Evolutionary conservation across 2,329 filamentous ascomycete genomes (phyloP), one percentile per base, ranked within the genome.

Genomic region (Trichophyton rubrum): DNA sequence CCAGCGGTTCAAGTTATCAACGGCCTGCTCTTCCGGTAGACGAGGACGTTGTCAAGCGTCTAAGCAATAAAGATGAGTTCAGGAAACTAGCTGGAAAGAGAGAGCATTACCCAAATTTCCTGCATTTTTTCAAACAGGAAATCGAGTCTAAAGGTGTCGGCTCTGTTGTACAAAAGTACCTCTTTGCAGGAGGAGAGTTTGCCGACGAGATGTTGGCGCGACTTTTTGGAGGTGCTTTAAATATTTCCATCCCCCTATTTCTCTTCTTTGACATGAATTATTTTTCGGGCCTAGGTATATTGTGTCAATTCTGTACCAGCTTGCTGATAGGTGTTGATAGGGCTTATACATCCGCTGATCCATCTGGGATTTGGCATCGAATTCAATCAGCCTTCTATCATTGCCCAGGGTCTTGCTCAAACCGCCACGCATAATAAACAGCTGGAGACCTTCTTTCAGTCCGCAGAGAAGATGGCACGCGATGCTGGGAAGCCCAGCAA

Each of bases 321-420:
- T 59, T 6, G 15, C 43, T 49, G 11, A 20, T 22, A 40, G 62
- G 4, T n/a, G 2, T 63, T 15, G 11, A 41, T 65, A 81, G 85
- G 87, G 0, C 80, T 92, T 64, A 66, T 90, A 1, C 89, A 95
- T 68, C 89, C 90, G 1, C 75, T 93, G 15, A 91, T 96, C 64
- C 89, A 95, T 69, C 80, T 95, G 20, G 88, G 90, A 56, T 95
- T 90, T 69, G 90, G 88, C 3, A 70, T 96, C 40, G 90, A 95
- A 70, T 95, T 90, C 76, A 71, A 80, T 8, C 89, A 95, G 69
- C 89, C 89, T 1, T 87, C 87, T 41, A 84, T 95, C 62, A 79
- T 96, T 30, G 89, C 90, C 4, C 83, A 92, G 73, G 90, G 78
- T 0, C 81, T 96, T 17, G 89, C 90, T 0, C 86, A 95, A 74